Evolutionary conservation across 805 yeast species (phyloP).

Genomic region (Naumovozyma baii): DNA sequence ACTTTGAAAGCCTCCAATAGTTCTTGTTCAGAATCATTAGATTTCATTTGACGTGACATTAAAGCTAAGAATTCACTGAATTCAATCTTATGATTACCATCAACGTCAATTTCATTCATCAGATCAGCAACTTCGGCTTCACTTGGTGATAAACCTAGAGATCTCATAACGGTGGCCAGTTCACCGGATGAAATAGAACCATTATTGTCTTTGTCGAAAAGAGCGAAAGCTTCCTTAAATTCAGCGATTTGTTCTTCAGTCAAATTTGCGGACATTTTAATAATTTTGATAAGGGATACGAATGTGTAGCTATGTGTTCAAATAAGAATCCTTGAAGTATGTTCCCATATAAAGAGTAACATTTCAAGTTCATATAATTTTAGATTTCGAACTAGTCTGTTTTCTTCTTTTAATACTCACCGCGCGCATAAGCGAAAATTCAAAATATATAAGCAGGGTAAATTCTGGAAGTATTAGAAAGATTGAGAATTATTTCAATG

Average conservation of each 20-base stretch:
- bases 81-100: slow-evolving; percentile 85
- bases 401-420: too few species aligned
- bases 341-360: too few species aligned
- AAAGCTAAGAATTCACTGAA: slow-evolving; percentile 74
- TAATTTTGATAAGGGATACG: background rate
- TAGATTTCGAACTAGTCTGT: too few species aligned
- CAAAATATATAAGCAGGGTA: too few species aligned
- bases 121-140: slow-evolving; percentile 93
- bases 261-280: slow-evolving; percentile 41
- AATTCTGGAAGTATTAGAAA: too few species aligned
- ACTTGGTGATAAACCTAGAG: slow-evolving; percentile 95
- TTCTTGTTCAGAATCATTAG: slow-evolving; percentile 95
- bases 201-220: slow-evolving; percentile 93
- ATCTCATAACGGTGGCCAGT: slow-evolving; percentile 96
- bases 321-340: background rate
- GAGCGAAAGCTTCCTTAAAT: slow-evolving; percentile 94
- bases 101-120: slow-evolving; percentile 94
- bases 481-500: too few species aligned
- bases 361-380: too few species aligned
- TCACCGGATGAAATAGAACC: slow-evolving; percentile 95
- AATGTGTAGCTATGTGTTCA: background rate
- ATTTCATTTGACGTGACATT: slow-evolving; percentile 91
- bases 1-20: slow-evolving; percentile 96
- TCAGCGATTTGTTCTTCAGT: slow-evolving; percentile 95
- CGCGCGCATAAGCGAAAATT: too few species aligned